Evolutionary conservation across 2,329 filamentous ascomycete genomes (phyloP), one percentile per base, ranked within the genome.

Genomic region (Chalaropsis thielavioides): DNA sequence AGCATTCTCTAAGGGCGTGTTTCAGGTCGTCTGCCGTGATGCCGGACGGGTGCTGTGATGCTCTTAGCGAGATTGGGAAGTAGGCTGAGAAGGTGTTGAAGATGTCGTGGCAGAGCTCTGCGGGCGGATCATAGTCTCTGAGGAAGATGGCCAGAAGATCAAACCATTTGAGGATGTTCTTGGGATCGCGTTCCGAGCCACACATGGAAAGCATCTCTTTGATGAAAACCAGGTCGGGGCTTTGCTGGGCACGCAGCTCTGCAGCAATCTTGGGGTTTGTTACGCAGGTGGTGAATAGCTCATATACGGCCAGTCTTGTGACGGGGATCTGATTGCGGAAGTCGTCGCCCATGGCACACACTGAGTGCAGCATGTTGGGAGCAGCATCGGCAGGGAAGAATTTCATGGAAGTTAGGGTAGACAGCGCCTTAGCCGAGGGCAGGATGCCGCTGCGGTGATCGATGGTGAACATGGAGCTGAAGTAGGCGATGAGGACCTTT

Each of bases 361-460:
- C 70, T 64, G 77, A 79, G 10, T 75, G 70, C 24, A 83, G 75
- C 40, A 84, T 81, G 62, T 78, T 74, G 65, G 76, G 71, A 22
- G 75, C 81, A 67, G 77, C 76, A 13, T 75, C 71, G 0, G 79
- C 75, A 46, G 79, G 78, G 71, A 84, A 84, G 13, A 74, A 73
- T 62, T 77, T 78, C 78, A 82, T 82, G 60, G 70, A 69, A 51
- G 74, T 75, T 60, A 84, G 77, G 35, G 76, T 75, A 0, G 75
- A 74, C n/a, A 84, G 72, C 1, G 81, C 81, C 56, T 77, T 79
- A 2, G 80, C 75, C 1, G 81, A 81, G 0, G 81, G 77, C 54
- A 80, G 73, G 64, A 84, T 78, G 49, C 82, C 82, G n/a, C 80
- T 81, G 70, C 81, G 81, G 72, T 83, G 81, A 68, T 84, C 81